A percentile compares a stretch with the other conserved stretches of the same genome.
Conservation (phyloP, 352 stramenopile species). For the Phytopythium ostracodes region DNA sequence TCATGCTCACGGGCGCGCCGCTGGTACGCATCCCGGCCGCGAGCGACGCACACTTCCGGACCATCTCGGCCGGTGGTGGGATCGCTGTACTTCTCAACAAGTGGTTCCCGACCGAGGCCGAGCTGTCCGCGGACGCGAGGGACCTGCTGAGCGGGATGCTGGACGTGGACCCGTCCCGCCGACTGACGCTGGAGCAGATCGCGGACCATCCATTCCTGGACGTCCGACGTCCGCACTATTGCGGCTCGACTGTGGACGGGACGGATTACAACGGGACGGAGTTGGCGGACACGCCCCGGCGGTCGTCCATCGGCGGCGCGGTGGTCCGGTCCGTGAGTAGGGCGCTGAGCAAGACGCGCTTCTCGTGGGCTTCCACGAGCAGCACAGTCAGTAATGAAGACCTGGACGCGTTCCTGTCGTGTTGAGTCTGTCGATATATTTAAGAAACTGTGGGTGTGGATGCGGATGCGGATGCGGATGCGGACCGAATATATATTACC, state of each 20-base stretch:
- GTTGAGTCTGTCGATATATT: neutral
- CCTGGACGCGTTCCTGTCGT: neutral
- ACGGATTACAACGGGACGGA: neutral
- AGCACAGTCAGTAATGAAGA: constrained; percentile 4
- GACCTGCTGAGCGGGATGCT: constrained; percentile 29
- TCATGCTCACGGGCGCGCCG: constrained; percentile 53
- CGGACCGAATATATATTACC: neutral
- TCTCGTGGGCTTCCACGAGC: constrained; percentile 8
- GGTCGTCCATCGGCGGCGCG: neutral
- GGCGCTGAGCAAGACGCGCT: constrained; percentile 5
- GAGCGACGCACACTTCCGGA: constrained; percentile 33
- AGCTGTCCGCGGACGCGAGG: constrained; percentile 19
- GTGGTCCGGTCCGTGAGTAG: constrained; percentile 2
- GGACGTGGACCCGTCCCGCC: constrained; percentile 19
- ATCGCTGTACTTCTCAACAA: constrained; percentile 37
- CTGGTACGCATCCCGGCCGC: constrained; percentile 33
- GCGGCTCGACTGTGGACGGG: neutral
- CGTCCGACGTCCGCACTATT: neutral
- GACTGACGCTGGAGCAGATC: constrained; percentile 38
- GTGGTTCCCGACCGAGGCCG: constrained; percentile 29
- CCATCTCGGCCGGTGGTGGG: constrained; percentile 30
- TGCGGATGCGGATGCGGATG: neutral
- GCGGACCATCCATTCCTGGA: constrained; percentile 29
- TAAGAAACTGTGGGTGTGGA: neutral
- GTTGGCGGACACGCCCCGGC: neutral